Evolutionary conservation across 2,329 filamentous ascomycete genomes (phyloP).

Genomic region (Fusarium sp.): DNA sequence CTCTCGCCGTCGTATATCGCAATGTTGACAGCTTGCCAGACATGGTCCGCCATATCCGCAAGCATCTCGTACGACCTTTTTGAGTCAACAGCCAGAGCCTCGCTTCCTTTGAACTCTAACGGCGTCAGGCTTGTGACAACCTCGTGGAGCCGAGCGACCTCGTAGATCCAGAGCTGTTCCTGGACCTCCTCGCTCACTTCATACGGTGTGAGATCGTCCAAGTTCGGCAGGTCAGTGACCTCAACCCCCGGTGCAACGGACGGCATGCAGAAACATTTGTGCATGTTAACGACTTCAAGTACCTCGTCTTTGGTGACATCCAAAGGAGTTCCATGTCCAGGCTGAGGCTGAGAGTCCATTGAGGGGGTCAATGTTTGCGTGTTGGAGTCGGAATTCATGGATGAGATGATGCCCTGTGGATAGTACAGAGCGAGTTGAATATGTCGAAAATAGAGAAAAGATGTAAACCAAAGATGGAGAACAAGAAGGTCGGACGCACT

Average conservation of each 20-base stretch:
- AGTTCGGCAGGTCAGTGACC: not conserved
- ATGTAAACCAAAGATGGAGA: no score
- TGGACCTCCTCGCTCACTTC: not conserved
- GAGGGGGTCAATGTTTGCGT: not conserved
- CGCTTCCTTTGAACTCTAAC: not conserved
- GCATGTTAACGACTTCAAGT: not conserved
- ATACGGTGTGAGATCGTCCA: not conserved
- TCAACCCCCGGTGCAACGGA: not conserved
- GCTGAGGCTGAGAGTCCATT: fast-evolving
- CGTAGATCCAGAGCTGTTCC: not conserved
- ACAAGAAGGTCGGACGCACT: no score
- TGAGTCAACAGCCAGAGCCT: fast-evolving
- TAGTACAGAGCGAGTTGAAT: no score
- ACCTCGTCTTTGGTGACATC: not conserved
- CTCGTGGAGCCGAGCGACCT: not conserved
- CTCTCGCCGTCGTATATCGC: not conserved
- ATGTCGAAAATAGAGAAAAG: no score
- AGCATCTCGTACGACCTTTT: not conserved
- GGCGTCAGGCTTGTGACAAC: fast-evolving
- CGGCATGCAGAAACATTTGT: not conserved
- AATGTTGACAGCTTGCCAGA: not conserved
- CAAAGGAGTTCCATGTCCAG: fast-evolving
- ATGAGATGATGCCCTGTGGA: no score
- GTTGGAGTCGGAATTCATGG: not conserved
- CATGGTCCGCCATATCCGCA: not conserved